Evolutionary conservation across 2,329 filamentous ascomycete species (phyloP), one percentile per base, ranked within the genome.

Genomic region (Aureobasidium mangrovei): DNA sequence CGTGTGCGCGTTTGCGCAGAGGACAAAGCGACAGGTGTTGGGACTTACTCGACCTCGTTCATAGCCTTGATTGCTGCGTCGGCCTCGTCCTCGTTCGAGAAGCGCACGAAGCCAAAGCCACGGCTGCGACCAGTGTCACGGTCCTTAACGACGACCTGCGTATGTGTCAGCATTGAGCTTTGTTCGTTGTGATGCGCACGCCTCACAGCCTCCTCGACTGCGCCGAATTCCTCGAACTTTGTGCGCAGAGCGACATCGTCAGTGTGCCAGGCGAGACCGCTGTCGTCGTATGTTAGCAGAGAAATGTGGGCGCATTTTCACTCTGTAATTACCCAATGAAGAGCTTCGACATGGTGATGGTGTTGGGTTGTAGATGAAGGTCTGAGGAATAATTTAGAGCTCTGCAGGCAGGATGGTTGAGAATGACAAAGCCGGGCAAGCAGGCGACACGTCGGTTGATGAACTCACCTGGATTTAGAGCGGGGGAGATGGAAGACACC

Each of bases 181-280:
- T 40, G 26, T 26, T 32, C 29, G 29, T 35, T 41, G n/a, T 1
- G 28, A 33, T 26, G 47, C 47, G 35, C 26, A 42, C n/a, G 29
- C 42, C 89, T 73, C 81, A 97, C 93, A 65, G 93, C 93, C 82
- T 98, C 91, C 70, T 96, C 90, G 62, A 98, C 86, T 40, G 78
- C 76, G 58, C 91, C 91, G 68, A 88, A 96, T 71, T 93, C 85
- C 71, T 91, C 85, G 71, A 98, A 98, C 73, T 95, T 95, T 68
- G 85, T 77, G 67, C 88, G 86, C 61, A 98, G 78, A 62, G 88
- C 90, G 42, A 75, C 74, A 74, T 97, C 91, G 72, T 94, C 90
- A 60, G 93, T 98, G 77, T 96, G 91, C 93, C 93, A 98, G 67
- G 93, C 89, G 63, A 98, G 89, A 80, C 93, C 93, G 68, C 91